Conservation (phyloP, 139 green algal species). For the Tetradesmus obliquus region DNA sequence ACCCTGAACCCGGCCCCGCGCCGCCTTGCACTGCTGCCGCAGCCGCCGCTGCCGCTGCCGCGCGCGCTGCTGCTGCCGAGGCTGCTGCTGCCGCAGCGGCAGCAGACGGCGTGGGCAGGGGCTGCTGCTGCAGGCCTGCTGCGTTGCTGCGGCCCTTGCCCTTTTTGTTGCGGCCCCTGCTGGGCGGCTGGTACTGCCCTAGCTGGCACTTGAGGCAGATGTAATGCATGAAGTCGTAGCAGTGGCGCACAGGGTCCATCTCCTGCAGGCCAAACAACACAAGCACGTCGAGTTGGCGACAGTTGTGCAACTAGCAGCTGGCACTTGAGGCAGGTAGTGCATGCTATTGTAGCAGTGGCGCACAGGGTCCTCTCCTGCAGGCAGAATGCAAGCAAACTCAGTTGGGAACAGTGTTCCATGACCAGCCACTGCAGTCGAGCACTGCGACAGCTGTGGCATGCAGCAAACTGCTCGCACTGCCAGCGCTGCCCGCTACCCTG, state of each 20-base stretch:
- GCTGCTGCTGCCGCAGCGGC: slow-evolving; percentile 18
- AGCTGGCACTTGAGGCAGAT: slow-evolving; percentile 31
- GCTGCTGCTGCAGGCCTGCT: background rate
- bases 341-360: slow-evolving; percentile 32
- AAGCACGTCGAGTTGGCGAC: background rate
- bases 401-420: background rate
- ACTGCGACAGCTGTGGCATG: background rate
- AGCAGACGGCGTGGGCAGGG: background rate
- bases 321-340: slow-evolving; percentile 30
- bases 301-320: background rate
- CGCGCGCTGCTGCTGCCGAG: background rate
- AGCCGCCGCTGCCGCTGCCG: slow-evolving; percentile 12
- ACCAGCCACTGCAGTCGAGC: background rate
- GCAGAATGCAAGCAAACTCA: background rate
- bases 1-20: background rate
- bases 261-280: slow-evolving; percentile 7
- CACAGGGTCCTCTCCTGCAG: slow-evolving; percentile 21
- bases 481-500: too few relatives aligned
- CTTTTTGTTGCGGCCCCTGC: background rate
- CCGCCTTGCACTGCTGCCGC: background rate
- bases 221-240: slow-evolving; percentile 43
- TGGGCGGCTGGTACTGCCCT: background rate
- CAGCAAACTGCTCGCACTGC: too few relatives aligned
- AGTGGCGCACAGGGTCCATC: slow-evolving; percentile 1
- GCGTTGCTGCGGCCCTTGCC: background rate